Base-by-base conservation (phyloP, 2,329 filamentous ascomycete species). In the Epichloe elymi region DNA sequence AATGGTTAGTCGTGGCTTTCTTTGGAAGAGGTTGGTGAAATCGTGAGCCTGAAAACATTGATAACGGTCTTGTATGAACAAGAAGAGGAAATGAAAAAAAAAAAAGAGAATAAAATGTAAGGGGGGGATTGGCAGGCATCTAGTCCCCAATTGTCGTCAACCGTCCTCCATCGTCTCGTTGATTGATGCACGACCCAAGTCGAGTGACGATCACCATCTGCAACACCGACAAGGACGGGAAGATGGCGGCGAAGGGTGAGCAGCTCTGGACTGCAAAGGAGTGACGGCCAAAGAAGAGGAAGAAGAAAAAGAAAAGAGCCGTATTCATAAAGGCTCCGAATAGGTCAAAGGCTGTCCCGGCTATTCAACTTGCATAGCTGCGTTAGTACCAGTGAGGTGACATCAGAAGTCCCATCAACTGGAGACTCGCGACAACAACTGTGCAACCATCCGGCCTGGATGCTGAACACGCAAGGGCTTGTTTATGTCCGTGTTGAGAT, bases 401-500 rank as follows among this genome's bases (percentile, higher is more conserved):
- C 42, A 50, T 45, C 48, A 50, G 37, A 37, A 45, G 15, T 33
- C 33, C 48, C 42, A 50, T 45, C 48, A 44, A 38, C 48, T 30
- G 42, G 42, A n/a, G 39, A 44, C 48, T 38, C 33, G 40, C 35
- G 48, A 49, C 19, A 20, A 26, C 40, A 44, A 44, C 37, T 36
- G 40, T 44, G 40, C 48, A 44, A 49, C 48, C 48, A 49, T 44
- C 12, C 33, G 39, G 23, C 30, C 33, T 30, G 48, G 15, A 23
- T 30, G n/a, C 20, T 44, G 37, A 23, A 43, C 5, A 33, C 23
- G 40, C 43, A 20, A 42, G 14, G 37, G 33, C 35, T 46, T 44
- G 39, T 30, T 46, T 42, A 51, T 49, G 33, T 35, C 50, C 50
- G 48, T 44, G 45, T 37, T 47, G 51, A 33, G 20, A 47, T 41